Conservation (phyloP, 805 yeast genomes). For the Kodamaea neixiangensis region DNA sequence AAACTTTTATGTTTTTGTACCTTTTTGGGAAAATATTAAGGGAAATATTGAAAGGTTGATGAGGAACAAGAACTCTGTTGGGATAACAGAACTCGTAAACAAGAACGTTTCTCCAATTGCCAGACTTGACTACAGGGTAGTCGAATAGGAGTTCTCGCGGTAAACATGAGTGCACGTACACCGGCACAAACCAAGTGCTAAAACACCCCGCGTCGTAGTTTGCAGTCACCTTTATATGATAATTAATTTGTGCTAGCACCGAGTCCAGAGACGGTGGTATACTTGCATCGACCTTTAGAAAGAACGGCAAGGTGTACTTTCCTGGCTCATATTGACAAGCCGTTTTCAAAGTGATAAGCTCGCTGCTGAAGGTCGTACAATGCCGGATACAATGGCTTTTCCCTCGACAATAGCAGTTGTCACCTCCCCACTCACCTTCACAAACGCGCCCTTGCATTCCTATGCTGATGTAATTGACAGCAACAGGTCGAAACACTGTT, state of each 20-base stretch:
- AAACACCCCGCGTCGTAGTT: background rate
- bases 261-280: background rate
- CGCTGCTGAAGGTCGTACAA: background rate
- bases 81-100: conserved; percentile 19
- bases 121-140: conserved; percentile 17
- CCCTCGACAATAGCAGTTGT: background rate
- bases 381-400: background rate
- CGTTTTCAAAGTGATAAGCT: background rate
- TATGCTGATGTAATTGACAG: background rate
- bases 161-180: background rate
- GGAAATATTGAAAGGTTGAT: conserved; percentile 7
- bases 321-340: background rate
- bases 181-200: background rate
- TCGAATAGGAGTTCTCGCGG: background rate
- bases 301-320: background rate
- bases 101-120: conserved; percentile 21
- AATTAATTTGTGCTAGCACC: background rate
- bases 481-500: background rate
- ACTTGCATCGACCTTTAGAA: background rate
- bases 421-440: background rate
- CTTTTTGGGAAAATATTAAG: conserved; percentile 13
- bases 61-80: conserved; percentile 18
- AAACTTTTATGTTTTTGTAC: conserved; percentile 10
- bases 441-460: background rate
- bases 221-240: background rate